A percentile compares a stretch with the other conserved stretches of the same genome.
Evolutionary conservation across 1,284 basidiomycete species (phyloP).

Genomic region (Apiotrichum sp.): DNA sequence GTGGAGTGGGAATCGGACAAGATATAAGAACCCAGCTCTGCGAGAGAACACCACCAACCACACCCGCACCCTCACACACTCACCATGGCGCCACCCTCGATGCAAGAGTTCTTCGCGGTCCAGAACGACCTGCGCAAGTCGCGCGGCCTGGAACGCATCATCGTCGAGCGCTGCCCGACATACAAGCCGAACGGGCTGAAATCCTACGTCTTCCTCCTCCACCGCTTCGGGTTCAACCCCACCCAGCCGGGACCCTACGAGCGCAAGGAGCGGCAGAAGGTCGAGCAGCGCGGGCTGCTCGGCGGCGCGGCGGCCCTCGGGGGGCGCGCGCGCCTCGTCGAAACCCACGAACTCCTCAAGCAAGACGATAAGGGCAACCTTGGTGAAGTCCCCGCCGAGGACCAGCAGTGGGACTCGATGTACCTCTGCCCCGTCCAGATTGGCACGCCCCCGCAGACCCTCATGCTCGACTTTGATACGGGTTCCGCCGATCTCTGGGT

Average conservation of each 20-base stretch:
- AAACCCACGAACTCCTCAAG: background rate
- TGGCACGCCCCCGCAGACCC: conserved; percentile 31
- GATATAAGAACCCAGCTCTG: too few relatives aligned
- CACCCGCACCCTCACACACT: background rate
- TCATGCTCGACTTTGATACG: conserved; percentile 51
- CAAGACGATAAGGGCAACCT: background rate
- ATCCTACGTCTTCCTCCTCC: conserved; percentile 4
- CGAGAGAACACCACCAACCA: too few relatives aligned
- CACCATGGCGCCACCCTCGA: background rate
- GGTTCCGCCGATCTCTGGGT: conserved; percentile 47
- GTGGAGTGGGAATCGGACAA: too few relatives aligned
- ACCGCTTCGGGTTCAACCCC: conserved; percentile 4
- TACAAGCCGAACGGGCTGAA: conserved; percentile 8
- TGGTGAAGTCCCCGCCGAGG: conserved; percentile 2
- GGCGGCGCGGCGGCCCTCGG: background rate
- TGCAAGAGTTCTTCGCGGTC: background rate
- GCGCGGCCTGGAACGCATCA: background rate
- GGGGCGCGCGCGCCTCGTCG: background rate
- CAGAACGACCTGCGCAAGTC: background rate
- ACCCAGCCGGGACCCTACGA: conserved; percentile 6
- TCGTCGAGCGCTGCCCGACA: background rate
- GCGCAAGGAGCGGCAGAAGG: background rate
- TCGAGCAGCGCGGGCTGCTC: background rate
- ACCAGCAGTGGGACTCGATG: conserved; percentile 12
- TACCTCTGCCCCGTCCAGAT: conserved; percentile 32